Evolutionary conservation across 2,329 filamentous ascomycete genomes (phyloP), one percentile per base, ranked within the genome.

Genomic region (Xylaria multiplex): DNA sequence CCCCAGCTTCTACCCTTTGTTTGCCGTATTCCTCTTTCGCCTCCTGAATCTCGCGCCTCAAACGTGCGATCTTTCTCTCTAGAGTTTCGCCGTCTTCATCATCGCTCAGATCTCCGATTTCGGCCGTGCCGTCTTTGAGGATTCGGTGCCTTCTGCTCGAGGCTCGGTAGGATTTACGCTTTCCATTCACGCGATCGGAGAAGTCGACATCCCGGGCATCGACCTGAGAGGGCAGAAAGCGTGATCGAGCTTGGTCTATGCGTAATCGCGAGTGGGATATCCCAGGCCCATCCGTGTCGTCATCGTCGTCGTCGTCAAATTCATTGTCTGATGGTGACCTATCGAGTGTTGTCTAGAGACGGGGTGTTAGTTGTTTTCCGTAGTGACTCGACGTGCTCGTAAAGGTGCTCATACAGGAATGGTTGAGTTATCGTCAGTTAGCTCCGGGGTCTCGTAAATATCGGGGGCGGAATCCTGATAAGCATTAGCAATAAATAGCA

Each of bases 401-500:
- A 27, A 37, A 46, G 13, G 8, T 46, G 52, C 50, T 79, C 87
- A 79, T 82, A 95, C 92, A 62, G 90, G 92, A 64, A 93, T 82
- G 54, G 93, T 97, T 24, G 93, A 97, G 69, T 89, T 91, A 79
- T 97, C 94, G 76, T 97, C 93, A 63, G 91, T 95, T 71, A 97
- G 83, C 62, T 97, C 94, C 71, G 95, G 94, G 16, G 96, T 98
- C 81, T 98, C 95, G 83, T 97, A 98, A 74, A 97, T 93, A 76
- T 98, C 96, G 71, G 94, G 94, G 32, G 94, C 93, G 61, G 91
- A 91, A 81, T 97, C 94, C 92, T 96, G 35, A 24, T 70, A n/a
- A 61, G 66, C 69, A 66, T 65, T 37, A 68, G 60, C 46, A 16
- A 48, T 30, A 48, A 49, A 42, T 24, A 52, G 16, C 11, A 35